Conservation (phyloP, 2,329 filamentous ascomycete genomes). For the Diplocarpon rosae region DNA sequence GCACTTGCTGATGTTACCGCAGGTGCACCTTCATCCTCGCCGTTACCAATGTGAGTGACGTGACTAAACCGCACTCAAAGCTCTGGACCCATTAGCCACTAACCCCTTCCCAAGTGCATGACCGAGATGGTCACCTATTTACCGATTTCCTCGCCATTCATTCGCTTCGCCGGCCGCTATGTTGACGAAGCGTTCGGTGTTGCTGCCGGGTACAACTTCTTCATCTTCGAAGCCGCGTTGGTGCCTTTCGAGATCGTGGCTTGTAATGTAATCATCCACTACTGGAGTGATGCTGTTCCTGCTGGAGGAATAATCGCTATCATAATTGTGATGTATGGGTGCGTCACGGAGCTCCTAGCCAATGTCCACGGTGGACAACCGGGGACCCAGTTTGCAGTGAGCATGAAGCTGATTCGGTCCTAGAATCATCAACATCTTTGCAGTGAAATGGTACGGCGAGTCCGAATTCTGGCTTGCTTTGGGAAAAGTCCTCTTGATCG, state of each 20-base stretch:
- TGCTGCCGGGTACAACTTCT: conserved; percentile 64
- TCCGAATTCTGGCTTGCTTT: conserved; percentile 57
- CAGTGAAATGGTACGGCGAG: conserved; percentile 65
- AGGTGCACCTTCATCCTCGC: conserved; percentile 47
- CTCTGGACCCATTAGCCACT: conserved; percentile 11
- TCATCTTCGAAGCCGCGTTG: conserved; percentile 53
- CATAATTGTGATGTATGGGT: conserved; percentile 33
- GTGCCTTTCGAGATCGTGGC: conserved; percentile 31
- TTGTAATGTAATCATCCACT: conserved; percentile 33
- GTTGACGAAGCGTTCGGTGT: conserved; percentile 68
- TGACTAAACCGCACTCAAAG: conserved; percentile 28
- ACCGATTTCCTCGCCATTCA: conserved; percentile 68
- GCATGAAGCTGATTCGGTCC: background rate
- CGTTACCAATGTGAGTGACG: conserved; percentile 38
- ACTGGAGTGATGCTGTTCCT: conserved; percentile 38
- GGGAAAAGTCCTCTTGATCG: conserved; percentile 60
- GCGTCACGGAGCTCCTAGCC: background rate
- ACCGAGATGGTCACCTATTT: conserved; percentile 70
- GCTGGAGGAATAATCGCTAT: conserved; percentile 40
- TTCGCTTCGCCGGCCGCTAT: conserved; percentile 64
- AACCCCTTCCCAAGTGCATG: conserved; percentile 29
- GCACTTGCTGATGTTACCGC: background rate
- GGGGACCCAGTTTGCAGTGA: too few species aligned
- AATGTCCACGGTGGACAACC: too few species aligned
- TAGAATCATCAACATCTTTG: conserved; percentile 56